These are phyloP conservation scores for Comarum palustre DNA, from an alignment of 306 rosid genomes.

Conservation along the genomic window DNA sequence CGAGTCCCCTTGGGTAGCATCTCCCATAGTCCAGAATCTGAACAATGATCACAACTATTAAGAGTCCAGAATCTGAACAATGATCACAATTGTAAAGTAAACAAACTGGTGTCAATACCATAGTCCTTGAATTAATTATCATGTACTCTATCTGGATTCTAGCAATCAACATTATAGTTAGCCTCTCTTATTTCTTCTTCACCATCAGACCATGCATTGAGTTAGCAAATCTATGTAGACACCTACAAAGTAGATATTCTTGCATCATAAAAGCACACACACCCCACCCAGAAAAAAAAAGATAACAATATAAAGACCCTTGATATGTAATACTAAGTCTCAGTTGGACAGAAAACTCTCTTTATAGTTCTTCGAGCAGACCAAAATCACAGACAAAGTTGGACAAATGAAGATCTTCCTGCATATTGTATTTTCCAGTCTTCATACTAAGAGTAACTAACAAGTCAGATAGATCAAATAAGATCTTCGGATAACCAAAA, in stretches of 20 bases:
- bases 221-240: neutral
- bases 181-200: neutral
- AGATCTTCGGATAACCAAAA: neutral
- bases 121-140: neutral
- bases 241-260: neutral
- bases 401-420: neutral
- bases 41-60: constrained; percentile 24
- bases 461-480: neutral
- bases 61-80: neutral
- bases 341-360: neutral
- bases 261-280: neutral
- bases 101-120: neutral
- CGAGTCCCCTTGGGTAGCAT: constrained; percentile 63
- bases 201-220: neutral
- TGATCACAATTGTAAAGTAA: constrained; percentile 21
- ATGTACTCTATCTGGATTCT: neutral
- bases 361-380: neutral
- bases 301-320: neutral
- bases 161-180: neutral
- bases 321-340: neutral
- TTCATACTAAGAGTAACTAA: neutral
- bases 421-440: neutral
- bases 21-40: constrained; percentile 76
- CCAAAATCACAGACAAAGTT: neutral
- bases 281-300: neutral